Evolutionary conservation across 2,329 filamentous ascomycete species (phyloP).

Genomic region (Pseudogymnoascus sp.): DNA sequence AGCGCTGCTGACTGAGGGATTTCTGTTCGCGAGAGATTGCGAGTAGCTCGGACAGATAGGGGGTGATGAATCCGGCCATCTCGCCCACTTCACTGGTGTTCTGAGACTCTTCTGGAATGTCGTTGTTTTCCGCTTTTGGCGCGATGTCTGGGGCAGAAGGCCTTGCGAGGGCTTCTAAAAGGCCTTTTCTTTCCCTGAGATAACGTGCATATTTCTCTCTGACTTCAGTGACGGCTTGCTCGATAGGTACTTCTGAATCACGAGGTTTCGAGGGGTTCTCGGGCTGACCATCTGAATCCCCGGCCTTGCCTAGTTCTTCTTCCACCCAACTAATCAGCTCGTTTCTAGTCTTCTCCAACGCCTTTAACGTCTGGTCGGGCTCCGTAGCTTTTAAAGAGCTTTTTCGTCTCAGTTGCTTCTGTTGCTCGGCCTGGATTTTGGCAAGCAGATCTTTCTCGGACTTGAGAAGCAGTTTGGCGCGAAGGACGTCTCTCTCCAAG

Average conservation of each 20-base stretch:
- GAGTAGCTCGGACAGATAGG: slow-evolving; percentile 50
- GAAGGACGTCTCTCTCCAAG: slow-evolving; percentile 53
- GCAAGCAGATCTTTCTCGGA: slow-evolving; percentile 51
- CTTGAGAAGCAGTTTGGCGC: slow-evolving; percentile 50
- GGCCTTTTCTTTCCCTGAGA: background rate
- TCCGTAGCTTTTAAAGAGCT: slow-evolving; percentile 12
- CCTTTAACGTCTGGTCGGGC: slow-evolving; percentile 33
- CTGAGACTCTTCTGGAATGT: background rate
- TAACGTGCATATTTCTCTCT: slow-evolving; percentile 10
- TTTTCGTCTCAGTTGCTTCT: slow-evolving; percentile 3
- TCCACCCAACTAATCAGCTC: slow-evolving; percentile 62
- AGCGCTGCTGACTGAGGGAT: slow-evolving; percentile 50
- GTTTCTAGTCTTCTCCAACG: slow-evolving; percentile 49
- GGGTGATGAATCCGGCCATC: slow-evolving; percentile 43
- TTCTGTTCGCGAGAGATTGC: slow-evolving; percentile 51
- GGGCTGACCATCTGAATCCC: slow-evolving; percentile 20
- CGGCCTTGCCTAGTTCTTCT: slow-evolving; percentile 49
- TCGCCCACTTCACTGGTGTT: slow-evolving; percentile 18
- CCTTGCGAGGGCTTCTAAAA: slow-evolving; percentile 2
- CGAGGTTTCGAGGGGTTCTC: slow-evolving; percentile 14
- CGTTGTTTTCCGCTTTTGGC: slow-evolving; percentile 3
- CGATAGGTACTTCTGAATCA: background rate
- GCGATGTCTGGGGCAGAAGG: slow-evolving; percentile 17
- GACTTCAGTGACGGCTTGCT: slow-evolving; percentile 5
- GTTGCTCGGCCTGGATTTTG: slow-evolving; percentile 40